Evolutionary conservation across 1,139 yeast species (phyloP).

Genomic region (Hansenula sp.): DNA sequence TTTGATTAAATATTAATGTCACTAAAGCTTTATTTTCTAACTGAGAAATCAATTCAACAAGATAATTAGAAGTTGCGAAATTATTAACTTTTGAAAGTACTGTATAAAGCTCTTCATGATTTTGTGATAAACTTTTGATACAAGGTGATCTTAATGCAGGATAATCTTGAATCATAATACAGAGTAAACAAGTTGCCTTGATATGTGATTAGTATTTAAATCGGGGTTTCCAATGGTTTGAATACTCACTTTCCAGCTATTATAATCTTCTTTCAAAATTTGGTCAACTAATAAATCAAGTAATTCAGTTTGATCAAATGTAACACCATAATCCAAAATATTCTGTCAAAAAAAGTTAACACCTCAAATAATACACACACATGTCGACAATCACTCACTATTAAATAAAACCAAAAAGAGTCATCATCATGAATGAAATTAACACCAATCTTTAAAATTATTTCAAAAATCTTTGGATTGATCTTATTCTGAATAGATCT

Average conservation of each 20-base stretch:
- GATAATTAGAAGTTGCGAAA: slow-evolving; percentile 14
- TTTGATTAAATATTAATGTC: neutral
- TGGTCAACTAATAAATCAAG: slow-evolving; percentile 9
- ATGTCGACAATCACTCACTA: slow-evolving; percentile 19
- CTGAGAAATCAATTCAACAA: slow-evolving; percentile 20
- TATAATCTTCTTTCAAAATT: slow-evolving; percentile 4
- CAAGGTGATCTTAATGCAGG: slow-evolving; percentile 4
- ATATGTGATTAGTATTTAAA: no score
- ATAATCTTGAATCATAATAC: slow-evolving; percentile 20
- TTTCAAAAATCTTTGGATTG: slow-evolving; percentile 13
- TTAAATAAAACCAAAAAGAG: slow-evolving; percentile 22
- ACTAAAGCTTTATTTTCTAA: slow-evolving; percentile 6
- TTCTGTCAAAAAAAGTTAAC: slow-evolving; percentile 3
- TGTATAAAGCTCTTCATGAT: neutral
- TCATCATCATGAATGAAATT: slow-evolving; percentile 17
- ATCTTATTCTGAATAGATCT: slow-evolving; percentile 8
- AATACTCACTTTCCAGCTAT: slow-evolving; percentile 22
- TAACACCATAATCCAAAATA: slow-evolving; percentile 15
- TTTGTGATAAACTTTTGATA: neutral
- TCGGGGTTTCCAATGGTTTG: no score
- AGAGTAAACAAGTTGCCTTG: slow-evolving; percentile 17
- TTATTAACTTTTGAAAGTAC: slow-evolving; percentile 9
- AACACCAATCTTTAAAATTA: slow-evolving; percentile 20
- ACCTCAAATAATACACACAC: no score
- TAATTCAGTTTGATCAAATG: slow-evolving; percentile 12